These are phyloP conservation scores for Coniochaeta ligniaria DNA, from an alignment of 2,329 filamentous ascomycete species.

Conservation along the genomic window DNA sequence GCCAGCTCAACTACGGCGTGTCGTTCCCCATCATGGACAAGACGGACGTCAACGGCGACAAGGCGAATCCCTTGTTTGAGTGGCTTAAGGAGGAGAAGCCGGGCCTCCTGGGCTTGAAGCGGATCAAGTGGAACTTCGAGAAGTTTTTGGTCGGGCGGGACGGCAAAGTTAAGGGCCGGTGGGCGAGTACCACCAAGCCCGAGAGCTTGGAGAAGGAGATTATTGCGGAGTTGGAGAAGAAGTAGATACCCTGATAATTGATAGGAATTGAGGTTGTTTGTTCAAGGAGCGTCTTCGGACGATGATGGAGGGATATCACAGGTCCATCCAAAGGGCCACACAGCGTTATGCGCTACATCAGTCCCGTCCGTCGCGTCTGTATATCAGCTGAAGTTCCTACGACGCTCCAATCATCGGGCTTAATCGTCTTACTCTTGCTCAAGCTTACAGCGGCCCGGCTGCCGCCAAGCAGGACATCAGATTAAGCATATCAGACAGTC, in stretches of 20 bases:
- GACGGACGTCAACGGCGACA: conserved; percentile 85
- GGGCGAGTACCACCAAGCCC: conserved; percentile 84
- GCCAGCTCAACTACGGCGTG: conserved; percentile 91
- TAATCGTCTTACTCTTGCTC: too few relatives aligned
- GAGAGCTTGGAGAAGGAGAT: conserved; percentile 71
- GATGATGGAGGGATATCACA: too few relatives aligned
- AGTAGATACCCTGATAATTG: conserved; percentile 10
- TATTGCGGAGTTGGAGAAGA: conserved; percentile 62
- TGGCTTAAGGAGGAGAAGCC: conserved; percentile 70
- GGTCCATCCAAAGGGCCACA: too few relatives aligned
- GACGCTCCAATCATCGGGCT: too few relatives aligned
- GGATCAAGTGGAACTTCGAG: conserved; percentile 99
- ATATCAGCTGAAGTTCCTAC: too few relatives aligned
- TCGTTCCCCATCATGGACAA: conserved; percentile 88
- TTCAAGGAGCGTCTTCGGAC: too few relatives aligned
- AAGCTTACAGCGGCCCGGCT: too few relatives aligned
- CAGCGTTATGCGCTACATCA: too few relatives aligned
- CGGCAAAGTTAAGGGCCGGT: conserved; percentile 77
- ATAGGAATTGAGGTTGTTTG: neutral
- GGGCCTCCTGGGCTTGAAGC: conserved; percentile 79
- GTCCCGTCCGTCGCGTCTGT: too few relatives aligned
- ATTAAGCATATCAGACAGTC: too few relatives aligned
- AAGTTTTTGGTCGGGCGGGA: conserved; percentile 90
- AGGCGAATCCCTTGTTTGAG: conserved; percentile 70
- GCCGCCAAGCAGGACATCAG: too few relatives aligned